These are phyloP conservation scores for Lithospermum erythrorhizon DNA, from an alignment of 257 asterid species.

Conservation along the genomic window DNA sequence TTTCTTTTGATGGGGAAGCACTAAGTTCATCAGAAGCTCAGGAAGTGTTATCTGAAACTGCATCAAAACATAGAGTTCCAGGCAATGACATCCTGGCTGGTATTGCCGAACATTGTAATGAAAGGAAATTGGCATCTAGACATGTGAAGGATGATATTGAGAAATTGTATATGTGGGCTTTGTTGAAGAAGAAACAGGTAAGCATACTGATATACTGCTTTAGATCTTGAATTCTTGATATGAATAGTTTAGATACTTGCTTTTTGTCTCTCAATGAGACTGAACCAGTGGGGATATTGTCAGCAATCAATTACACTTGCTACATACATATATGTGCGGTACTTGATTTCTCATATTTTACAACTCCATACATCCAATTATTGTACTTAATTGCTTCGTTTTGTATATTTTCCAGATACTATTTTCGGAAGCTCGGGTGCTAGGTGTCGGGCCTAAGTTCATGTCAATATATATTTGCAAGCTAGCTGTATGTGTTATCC, in stretches of 20 bases:
- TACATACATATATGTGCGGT: background rate
- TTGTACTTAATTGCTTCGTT: background rate
- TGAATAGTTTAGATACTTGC: background rate
- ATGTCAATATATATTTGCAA: conserved; percentile 78
- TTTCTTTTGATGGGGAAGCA: conserved; percentile 28
- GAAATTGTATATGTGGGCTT: conserved; percentile 66
- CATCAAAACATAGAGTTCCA: conserved; percentile 37
- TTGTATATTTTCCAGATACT: conserved; percentile 36
- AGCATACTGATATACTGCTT: background rate
- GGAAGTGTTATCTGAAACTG: conserved; percentile 47
- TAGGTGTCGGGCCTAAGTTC: conserved; percentile 82
- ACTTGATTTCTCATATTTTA: too few species aligned
- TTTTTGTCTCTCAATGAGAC: background rate
- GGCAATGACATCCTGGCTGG: conserved; percentile 34
- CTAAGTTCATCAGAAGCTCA: conserved; percentile 47
- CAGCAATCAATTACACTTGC: background rate
- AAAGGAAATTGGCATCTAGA: conserved; percentile 59
- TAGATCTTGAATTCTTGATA: background rate
- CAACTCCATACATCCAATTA: too few species aligned
- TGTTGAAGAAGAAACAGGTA: conserved; percentile 67
- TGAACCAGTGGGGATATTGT: background rate
- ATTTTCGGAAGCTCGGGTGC: conserved; percentile 61
- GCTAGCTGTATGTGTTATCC: conserved; percentile 58
- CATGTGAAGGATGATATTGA: conserved; percentile 57
- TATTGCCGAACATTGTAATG: conserved; percentile 69